Conservation (phyloP, 2,329 filamentous ascomycete genomes). For the Venturia nashicola region DNA sequence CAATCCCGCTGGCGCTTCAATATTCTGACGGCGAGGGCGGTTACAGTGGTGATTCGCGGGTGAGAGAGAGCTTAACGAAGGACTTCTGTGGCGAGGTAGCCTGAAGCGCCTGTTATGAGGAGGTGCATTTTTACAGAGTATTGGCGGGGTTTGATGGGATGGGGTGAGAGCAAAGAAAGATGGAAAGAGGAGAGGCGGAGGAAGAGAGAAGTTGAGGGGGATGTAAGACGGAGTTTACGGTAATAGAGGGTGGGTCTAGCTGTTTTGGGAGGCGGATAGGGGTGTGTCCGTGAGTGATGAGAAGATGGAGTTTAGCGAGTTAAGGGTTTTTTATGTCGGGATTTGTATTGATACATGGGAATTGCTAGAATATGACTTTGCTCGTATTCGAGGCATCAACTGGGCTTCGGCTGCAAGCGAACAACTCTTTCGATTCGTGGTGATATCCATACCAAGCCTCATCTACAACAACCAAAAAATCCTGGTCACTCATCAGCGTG, state of each 20-base stretch:
- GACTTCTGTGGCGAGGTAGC: constrained; percentile 24
- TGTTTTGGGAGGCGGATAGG: neutral
- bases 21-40: constrained; percentile 19
- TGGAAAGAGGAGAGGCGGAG: too few species aligned
- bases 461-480: neutral
- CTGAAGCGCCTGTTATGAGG: constrained; percentile 23
- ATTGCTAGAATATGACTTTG: too few species aligned
- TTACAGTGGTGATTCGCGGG: constrained; percentile 19
- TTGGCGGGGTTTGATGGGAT: too few species aligned
- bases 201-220: neutral
- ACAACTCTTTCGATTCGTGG: neutral
- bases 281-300: too few species aligned
- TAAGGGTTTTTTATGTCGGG: too few species aligned
- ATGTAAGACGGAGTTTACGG: constrained; percentile 1
- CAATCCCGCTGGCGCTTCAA: constrained; percentile 2
- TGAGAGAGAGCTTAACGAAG: constrained; percentile 22
- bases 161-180: too few species aligned
- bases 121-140: constrained; percentile 12
- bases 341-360: too few species aligned
- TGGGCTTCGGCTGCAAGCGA: too few species aligned
- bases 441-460: neutral
- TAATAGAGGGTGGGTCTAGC: neutral
- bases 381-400: too few species aligned
- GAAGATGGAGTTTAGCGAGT: too few species aligned
- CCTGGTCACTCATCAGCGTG: neutral